Evolutionary conservation across 2,329 filamentous ascomycete species (phyloP), one percentile per base, ranked within the genome.

Genomic region (Blastomyces gilchristii): DNA sequence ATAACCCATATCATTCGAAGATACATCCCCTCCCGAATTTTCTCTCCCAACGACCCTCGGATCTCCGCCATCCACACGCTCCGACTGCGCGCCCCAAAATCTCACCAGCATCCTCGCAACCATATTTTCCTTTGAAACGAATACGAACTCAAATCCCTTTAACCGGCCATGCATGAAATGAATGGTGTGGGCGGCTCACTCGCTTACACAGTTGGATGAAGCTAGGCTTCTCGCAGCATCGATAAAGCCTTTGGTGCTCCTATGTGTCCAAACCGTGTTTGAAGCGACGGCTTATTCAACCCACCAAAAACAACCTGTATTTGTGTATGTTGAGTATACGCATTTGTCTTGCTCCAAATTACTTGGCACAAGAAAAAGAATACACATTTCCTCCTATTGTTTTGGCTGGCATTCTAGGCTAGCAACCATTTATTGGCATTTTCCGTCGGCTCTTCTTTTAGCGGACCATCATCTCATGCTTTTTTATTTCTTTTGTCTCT

Each of bases 51-150:
- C 31, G 34, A 54, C 58, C 16, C 65, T 64, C 63, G 63, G 28
- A 62, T 63, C 41, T 31, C 22, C 47, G 12, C 53, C 28, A 62
- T 65, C 64, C 62, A 62, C 63, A 31, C 5, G 9, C 62, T 60
- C 60, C 63, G 37, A 53, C 63, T 68, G 63, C 58, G 45, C 25
- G n/a, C 57, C 22, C 31, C 54, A n/a, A 22, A 45, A 25, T 49
- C 16, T 41, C 47, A 52, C 52, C 60, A 22, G 14, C 60, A 56
- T 57, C 39, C 31, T 56, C 60, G 16, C 50, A 31, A 50, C 60
- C 47, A 28, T 43, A 39, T 56, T 43, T 56, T 54, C 50, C 37
- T 54, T 60, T 61, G 60, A 11, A 62, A 62, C 50, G 60, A 62
- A 56, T 22, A 56, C 50, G 50, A 56, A 50, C 53, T 5, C n/a